These are phyloP conservation scores for Wickerhamiella shivajii DNA, from an alignment of 805 yeast genomes.

Conservation along the genomic window DNA sequence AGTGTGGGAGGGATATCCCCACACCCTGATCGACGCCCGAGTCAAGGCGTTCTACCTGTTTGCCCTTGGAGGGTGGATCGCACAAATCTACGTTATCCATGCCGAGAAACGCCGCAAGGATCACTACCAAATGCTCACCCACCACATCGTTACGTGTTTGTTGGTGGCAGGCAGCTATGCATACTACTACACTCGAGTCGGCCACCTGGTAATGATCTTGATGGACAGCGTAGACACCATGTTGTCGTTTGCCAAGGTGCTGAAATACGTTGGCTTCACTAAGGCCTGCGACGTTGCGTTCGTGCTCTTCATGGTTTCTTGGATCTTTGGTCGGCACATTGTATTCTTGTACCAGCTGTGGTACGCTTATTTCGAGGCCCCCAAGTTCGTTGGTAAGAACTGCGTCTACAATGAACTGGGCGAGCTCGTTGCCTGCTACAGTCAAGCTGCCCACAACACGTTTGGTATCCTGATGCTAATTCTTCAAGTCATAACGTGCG, in stretches of 20 bases:
- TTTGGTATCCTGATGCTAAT: conserved; percentile 46
- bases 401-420: conserved; percentile 20
- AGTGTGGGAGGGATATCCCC: conserved; percentile 63
- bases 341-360: conserved; percentile 52
- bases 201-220: conserved; percentile 58
- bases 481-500: conserved; percentile 46
- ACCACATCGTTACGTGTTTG: conserved; percentile 66
- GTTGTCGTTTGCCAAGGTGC: conserved; percentile 57
- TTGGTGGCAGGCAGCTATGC: conserved; percentile 59
- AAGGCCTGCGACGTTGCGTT: conserved; percentile 55
- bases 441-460: conserved; percentile 22
- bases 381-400: conserved; percentile 21
- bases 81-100: conserved; percentile 62
- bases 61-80: conserved; percentile 66
- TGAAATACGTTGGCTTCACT: conserved; percentile 54
- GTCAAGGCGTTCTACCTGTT: conserved; percentile 59
- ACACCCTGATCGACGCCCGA: conserved; percentile 35
- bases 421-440: conserved; percentile 23
- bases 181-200: conserved; percentile 59
- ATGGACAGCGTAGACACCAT: conserved; percentile 78
- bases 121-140: conserved; percentile 72
- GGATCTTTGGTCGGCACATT: conserved; percentile 65
- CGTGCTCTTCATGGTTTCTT: conserved; percentile 45
- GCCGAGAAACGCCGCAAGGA: conserved; percentile 73
- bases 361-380: conserved; percentile 39